Conservation (phyloP, 164 flowering plant genomes). For the Buxus sempervirens region DNA sequence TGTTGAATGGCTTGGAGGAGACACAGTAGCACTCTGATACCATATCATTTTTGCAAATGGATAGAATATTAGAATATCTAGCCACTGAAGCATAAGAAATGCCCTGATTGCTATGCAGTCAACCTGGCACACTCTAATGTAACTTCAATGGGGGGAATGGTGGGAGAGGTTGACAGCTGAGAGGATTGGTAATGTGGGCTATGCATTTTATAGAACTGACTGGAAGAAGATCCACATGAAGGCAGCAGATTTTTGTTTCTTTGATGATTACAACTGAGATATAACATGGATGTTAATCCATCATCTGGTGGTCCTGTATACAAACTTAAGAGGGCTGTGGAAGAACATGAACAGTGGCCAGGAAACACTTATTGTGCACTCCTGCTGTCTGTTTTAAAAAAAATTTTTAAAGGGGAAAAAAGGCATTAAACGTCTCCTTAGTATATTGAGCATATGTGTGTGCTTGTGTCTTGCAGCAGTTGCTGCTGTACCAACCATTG, state of each 20-base stretch:
- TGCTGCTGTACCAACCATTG: too few relatives aligned
- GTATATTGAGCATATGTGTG: too few relatives aligned
- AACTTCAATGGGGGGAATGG: slow-evolving; percentile 56
- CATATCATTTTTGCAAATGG: slow-evolving; percentile 65
- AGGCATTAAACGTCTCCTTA: too few relatives aligned
- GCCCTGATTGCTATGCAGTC: slow-evolving; percentile 66
- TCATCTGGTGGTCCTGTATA: slow-evolving; percentile 83
- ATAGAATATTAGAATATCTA: slow-evolving; percentile 62
- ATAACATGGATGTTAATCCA: slow-evolving; percentile 93
- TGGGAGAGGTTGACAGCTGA: slow-evolving; percentile 50
- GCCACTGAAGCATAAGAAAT: slow-evolving; percentile 53
- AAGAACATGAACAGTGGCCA: too few relatives aligned
- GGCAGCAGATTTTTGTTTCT: slow-evolving; percentile 52
- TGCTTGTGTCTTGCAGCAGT: too few relatives aligned
- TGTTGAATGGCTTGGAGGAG: slow-evolving; percentile 75
- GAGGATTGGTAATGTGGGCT: slow-evolving; percentile 74
- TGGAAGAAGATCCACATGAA: slow-evolving; percentile 65
- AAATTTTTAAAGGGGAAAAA: too few relatives aligned
- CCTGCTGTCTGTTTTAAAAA: too few relatives aligned
- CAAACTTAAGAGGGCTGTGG: slow-evolving; percentile 72
- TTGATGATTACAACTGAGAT: slow-evolving; percentile 90
- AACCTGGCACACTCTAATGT: slow-evolving; percentile 69
- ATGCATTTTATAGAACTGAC: slow-evolving; percentile 58
- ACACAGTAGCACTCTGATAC: slow-evolving; percentile 40
- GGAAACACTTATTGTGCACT: too few relatives aligned